A percentile compares a stretch with the other conserved stretches of the same genome.
Evolutionary conservation across 306 rosid genomes (phyloP).

Genomic region (Rosa multiflora): DNA sequence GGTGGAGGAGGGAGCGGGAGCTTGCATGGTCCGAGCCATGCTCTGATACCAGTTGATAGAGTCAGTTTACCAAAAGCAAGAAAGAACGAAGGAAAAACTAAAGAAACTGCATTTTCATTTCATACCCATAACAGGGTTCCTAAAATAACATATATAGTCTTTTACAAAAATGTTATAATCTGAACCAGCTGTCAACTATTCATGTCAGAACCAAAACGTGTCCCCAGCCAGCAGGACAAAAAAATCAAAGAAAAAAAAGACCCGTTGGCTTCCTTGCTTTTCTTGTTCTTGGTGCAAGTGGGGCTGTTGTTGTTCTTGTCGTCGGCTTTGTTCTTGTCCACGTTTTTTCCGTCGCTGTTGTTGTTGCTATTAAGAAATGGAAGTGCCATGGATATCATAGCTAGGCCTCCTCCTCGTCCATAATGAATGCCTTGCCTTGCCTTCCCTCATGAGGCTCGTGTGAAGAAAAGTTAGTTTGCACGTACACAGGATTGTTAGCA

Average conservation of each 20-base stretch:
- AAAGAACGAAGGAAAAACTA: too few relatives aligned
- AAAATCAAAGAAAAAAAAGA: slow-evolving; percentile 6
- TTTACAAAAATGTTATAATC: too few relatives aligned
- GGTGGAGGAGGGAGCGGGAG: too few relatives aligned
- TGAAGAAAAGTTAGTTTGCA: background rate
- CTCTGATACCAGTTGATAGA: too few relatives aligned
- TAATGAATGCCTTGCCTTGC: background rate
- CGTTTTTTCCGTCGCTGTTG: slow-evolving; percentile 9
- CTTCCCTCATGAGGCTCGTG: background rate
- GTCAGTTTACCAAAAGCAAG: too few relatives aligned
- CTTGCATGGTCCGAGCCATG: too few relatives aligned
- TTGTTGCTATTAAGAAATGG: slow-evolving; percentile 5
- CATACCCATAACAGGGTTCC: too few relatives aligned
- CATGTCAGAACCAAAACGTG: too few relatives aligned
- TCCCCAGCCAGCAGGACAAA: slow-evolving; percentile 13
- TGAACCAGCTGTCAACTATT: too few relatives aligned
- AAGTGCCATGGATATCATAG: background rate
- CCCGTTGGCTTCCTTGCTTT: slow-evolving; percentile 33
- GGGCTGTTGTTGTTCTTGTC: slow-evolving; percentile 18
- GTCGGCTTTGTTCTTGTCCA: slow-evolving; percentile 29
- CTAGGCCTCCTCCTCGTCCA: background rate
- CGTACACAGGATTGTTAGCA: background rate
- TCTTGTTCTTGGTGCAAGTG: slow-evolving; percentile 39
- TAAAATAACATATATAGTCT: too few relatives aligned
- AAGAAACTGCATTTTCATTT: too few relatives aligned